Conservation (phyloP, 805 yeast genomes). For the Nakazawaea holstii region DNA sequence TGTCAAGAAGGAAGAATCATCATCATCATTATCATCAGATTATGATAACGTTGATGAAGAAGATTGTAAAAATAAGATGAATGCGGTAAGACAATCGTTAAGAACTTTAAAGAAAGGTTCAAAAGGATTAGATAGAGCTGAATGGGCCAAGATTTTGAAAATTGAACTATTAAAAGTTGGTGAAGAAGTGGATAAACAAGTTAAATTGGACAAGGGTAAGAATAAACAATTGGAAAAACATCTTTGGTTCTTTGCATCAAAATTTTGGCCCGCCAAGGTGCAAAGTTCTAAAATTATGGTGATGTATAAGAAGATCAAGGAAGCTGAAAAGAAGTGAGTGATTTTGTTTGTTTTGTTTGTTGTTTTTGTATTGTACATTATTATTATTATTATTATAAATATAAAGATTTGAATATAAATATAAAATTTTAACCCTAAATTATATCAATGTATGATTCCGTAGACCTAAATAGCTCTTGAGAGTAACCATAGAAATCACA, state of each 20-base stretch:
- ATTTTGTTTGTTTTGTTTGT: neutral
- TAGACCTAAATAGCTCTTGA: too few relatives aligned
- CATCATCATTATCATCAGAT: conserved; percentile 29
- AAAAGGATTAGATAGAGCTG: conserved; percentile 67
- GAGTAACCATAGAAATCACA: too few relatives aligned
- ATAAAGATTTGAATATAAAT: neutral
- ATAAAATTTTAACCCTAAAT: too few relatives aligned
- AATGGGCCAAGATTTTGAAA: conserved; percentile 69
- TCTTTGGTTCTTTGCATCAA: conserved; percentile 78
- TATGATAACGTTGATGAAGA: conserved; percentile 78
- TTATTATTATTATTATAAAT: too few relatives aligned
- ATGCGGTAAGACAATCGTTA: conserved; percentile 64
- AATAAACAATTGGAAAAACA: conserved; percentile 41
- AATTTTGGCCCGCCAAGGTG: conserved; percentile 87
- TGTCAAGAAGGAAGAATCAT: conserved; percentile 23
- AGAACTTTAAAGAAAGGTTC: conserved; percentile 65
- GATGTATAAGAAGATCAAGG: conserved; percentile 63
- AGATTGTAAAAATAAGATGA: conserved; percentile 53
- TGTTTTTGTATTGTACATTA: neutral
- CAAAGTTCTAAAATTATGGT: conserved; percentile 64
- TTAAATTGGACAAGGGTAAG: conserved; percentile 23
- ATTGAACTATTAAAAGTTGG: conserved; percentile 70
- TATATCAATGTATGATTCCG: too few relatives aligned
- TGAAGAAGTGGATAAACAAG: conserved; percentile 50
- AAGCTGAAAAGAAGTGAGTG: conserved; percentile 14